Evolutionary conservation across 495 filamentous ascomycete genomes (phyloP), one percentile per base, ranked within the genome.

Genomic region (Aspergillus ellipticus): DNA sequence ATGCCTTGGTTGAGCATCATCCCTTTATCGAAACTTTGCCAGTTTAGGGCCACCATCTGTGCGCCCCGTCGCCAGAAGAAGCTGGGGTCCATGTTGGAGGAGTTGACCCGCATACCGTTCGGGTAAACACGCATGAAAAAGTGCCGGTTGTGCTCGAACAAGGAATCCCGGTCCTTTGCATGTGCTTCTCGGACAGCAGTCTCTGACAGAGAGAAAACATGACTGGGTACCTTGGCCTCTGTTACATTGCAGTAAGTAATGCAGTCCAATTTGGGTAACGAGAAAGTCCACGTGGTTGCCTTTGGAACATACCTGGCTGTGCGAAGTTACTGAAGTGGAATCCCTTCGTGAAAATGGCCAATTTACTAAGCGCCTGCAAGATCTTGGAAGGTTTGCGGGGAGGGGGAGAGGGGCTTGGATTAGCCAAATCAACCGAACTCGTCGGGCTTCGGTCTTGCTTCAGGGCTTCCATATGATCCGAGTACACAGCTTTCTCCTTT

Each of bases 1-100:
- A 97, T 93, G 54, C 83, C 93, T 62, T 91, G 84, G 64, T 96
- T 96, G 1, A 96, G 81, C 93, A 97, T 97, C 88, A 90, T 95
- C 11, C 90, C 92, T 54, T 87, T 85, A 64, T 97, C 93, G 64
- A 85, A 84, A 52, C 85, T 86, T 62, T 97, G 93, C 92, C 93
- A 97, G 70, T 97, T 97, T 39, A 97, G 77, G 2, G 93, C 93
- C 0, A 95, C 90, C 42, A 96, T 85, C 72, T 97, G 93, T 4
- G 94, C 88, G 9, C 93, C 93, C 56, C 89, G 85, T 3, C 89
- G 77, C 93, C 93, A 97, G 75, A 90, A 92, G 29, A 84, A 74
- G 1, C 81, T 78, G 0, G 93, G 92, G 60, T 96, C 89, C 9
- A 90, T 79, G 63, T 96, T 97, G 0, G 90, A 90, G 3, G 90